These are phyloP conservation scores for Rhizopogon roseolus DNA, from an alignment of 768 basidiomycete species.

Conservation along the genomic window DNA sequence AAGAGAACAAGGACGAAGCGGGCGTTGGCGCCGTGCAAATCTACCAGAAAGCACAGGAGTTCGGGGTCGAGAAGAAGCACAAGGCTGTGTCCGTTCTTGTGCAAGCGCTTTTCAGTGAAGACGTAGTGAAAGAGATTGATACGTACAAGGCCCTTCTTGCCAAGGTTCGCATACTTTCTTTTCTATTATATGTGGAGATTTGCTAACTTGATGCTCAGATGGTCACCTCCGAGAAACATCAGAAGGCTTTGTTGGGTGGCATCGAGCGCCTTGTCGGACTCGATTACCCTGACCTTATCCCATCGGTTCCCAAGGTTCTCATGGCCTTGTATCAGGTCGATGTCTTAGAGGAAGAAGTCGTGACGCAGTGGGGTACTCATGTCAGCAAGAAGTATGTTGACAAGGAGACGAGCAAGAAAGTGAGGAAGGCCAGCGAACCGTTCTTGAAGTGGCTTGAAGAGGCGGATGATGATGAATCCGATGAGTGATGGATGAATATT, in stretches of 20 bases:
- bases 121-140: conserved; percentile 61
- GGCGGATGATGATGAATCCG: conserved; percentile 71
- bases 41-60: conserved; percentile 84
- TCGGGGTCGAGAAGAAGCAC: conserved; percentile 94
- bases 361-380: conserved; percentile 92
- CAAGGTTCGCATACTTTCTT: conserved; percentile 47
- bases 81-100: conserved; percentile 80
- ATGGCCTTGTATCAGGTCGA: conserved; percentile 94
- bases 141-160: conserved; percentile 65
- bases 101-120: conserved; percentile 76
- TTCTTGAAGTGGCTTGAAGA: conserved; percentile 96
- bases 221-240: conserved; percentile 90
- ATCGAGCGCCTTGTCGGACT: conserved; percentile 84
- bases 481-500: conserved; percentile 11
- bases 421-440: conserved; percentile 91
- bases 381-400: conserved; percentile 96
- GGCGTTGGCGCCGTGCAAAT: conserved; percentile 50
- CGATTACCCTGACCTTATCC: conserved; percentile 63
- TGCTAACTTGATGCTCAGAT: conserved; percentile 42
- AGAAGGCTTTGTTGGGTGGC: conserved; percentile 91
- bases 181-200: background rate
- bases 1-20: conserved; percentile 52
- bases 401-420: conserved; percentile 92
- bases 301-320: conserved; percentile 81
- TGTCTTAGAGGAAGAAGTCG: conserved; percentile 86